Evolutionary conservation across 306 rosid genomes (phyloP), one percentile per base, ranked within the genome.

Genomic region (Erythrophleum fordii): DNA sequence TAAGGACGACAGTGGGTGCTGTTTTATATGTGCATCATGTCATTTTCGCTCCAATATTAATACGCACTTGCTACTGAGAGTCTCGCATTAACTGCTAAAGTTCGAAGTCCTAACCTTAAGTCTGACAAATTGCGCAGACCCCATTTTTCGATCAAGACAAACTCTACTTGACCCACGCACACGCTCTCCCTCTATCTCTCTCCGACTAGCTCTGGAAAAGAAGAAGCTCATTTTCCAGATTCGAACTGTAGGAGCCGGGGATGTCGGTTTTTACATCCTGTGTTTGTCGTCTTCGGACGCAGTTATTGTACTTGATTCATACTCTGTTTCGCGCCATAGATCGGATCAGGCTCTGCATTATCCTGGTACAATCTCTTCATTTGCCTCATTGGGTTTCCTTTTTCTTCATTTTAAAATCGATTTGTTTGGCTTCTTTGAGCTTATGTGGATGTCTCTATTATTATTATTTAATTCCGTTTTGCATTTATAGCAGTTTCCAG

Each of bases 311-410:
- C n/a, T 60, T 26, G 23, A 23, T 58, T 34, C 31, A 9, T 7
- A 3, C 48, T 66, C 37, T 18, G 49, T 67, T 41, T 67, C 34
- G 73, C 52, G 52, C 71, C 77, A 28, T 53, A 66, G 86, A 83
- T 78, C 80, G 48, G 77, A 83, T 83, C 52, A n/a, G 23, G 44
- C 31, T 48, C 52, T 22, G 65, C 65, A 52, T 52, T 72, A 28
- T 45, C 61, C 20, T 12, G 31, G 64, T 72, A n/a, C 42, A 49
- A 28, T 61, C 13, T n/a, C 3, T 67, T n/a, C 18, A 20, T n/a
- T 72, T 20, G 7, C 26, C 14, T 17, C 39, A 23, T 64, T 44
- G 13, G 28, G 9, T 23, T 42, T 39, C 42, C 39, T 4, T 6
- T 12, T 25, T 4, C 3, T n/a, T 5, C 29, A 1, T 23, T 11